These are phyloP conservation scores for Eucalyptus sp. DNA, from an alignment of 345 rosid genomes.

Conservation along the genomic window DNA sequence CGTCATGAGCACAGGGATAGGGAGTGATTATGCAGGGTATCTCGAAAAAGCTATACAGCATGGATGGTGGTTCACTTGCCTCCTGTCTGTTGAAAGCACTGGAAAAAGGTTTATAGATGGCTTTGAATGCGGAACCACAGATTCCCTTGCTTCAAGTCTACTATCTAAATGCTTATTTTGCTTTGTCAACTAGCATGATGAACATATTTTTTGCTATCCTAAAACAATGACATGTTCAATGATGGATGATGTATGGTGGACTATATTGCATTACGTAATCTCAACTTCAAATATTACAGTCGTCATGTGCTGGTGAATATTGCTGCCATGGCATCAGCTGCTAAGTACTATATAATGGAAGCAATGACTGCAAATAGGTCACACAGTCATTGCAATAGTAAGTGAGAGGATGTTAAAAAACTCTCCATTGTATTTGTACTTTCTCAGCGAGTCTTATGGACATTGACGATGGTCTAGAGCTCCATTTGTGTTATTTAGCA, in stretches of 20 bases:
- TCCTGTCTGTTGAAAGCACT: not conserved
- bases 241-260: not conserved
- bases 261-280: not conserved
- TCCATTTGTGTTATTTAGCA: not conserved
- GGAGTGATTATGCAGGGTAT: not conserved
- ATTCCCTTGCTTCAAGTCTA: not conserved
- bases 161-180: not conserved
- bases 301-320: not conserved
- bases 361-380: not conserved
- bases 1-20: not conserved
- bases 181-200: not conserved
- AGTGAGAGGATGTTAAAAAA: not conserved
- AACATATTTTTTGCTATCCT: not conserved
- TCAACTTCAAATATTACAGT: not conserved
- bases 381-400: not conserved
- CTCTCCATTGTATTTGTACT: not conserved
- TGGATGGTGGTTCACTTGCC: not conserved
- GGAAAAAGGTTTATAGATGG: not conserved
- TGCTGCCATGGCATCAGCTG: not conserved
- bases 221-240: not conserved
- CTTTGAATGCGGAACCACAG: not conserved
- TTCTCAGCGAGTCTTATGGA: not conserved
- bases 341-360: not conserved
- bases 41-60: not conserved
- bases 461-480: not conserved